phyloP scores from a whole-genome alignment of 2,329 filamentous ascomycete species.

The Colletotrichum higginsianum region DNA sequence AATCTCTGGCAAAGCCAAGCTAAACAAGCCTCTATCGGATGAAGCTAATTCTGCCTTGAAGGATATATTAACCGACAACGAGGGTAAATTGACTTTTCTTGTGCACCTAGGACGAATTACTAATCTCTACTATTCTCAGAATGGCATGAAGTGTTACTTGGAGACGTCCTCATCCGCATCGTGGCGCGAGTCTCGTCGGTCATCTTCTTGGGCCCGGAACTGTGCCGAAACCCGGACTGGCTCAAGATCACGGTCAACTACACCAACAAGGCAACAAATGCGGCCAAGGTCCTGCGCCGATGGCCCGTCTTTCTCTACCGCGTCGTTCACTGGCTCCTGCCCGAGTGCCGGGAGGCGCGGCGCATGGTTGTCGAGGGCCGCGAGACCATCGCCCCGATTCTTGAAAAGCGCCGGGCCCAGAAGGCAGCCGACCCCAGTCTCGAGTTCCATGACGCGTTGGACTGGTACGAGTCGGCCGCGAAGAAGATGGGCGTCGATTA shows the following conservation, averaged over 20 bases:
- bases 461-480: constrained; percentile 42
- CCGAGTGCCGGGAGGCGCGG: constrained; percentile 37
- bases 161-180: constrained; percentile 29
- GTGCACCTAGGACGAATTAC: fast-evolving
- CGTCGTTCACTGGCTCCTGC: constrained; percentile 43
- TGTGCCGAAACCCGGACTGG: constrained; percentile 44
- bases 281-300: constrained; percentile 31
- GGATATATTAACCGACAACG: constrained; percentile 19
- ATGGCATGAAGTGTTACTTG: constrained; percentile 39
- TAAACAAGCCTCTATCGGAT: constrained; percentile 20
- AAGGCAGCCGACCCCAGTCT: constrained; percentile 14
- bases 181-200: constrained; percentile 45
- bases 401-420: constrained; percentile 42
- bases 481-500: constrained; percentile 25
- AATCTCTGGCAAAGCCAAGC: constrained; percentile 9
- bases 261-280: constrained; percentile 20
- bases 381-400: constrained; percentile 36
- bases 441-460: constrained; percentile 43
- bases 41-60: constrained; percentile 21
- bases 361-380: constrained; percentile 28
- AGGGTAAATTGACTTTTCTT: background rate
- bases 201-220: constrained; percentile 45
- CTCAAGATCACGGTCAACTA: constrained; percentile 40
- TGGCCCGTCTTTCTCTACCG: constrained; percentile 43
- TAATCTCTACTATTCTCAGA: constrained; percentile 16